Conservation (phyloP, 148 eudicot genomes). For the Limonium bicolor region DNA sequence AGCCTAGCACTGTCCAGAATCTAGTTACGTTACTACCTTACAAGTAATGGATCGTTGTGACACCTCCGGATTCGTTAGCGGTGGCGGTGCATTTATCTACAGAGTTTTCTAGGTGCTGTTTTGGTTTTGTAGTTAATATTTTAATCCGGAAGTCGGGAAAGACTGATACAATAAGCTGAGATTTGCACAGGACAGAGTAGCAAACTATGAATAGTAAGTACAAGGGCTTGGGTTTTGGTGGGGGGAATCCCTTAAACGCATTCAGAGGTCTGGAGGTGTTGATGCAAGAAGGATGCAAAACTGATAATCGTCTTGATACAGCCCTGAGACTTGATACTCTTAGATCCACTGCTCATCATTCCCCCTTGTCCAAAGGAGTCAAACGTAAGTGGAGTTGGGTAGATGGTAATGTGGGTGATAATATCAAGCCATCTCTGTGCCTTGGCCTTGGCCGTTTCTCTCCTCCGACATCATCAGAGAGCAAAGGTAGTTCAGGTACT, state of each 20-base stretch:
- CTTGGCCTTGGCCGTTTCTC: slow-evolving; percentile 27
- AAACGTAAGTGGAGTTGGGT: slow-evolving; percentile 53
- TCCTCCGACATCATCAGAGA: slow-evolving; percentile 70
- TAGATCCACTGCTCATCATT: slow-evolving; percentile 24
- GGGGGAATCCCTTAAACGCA: slow-evolving; percentile 20
- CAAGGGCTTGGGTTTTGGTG: slow-evolving; percentile 21
- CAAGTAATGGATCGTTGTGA: slow-evolving; percentile 96
- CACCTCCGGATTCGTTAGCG: slow-evolving; percentile 97
- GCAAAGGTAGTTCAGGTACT: slow-evolving; percentile 82
- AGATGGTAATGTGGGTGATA: slow-evolving; percentile 17
- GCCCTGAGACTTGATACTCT: slow-evolving; percentile 39
- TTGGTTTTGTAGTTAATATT: slow-evolving; percentile 28
- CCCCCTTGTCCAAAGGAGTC: slow-evolving; percentile 35
- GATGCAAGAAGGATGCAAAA: slow-evolving; percentile 21
- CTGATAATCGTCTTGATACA: slow-evolving; percentile 39
- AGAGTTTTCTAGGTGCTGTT: slow-evolving; percentile 35
- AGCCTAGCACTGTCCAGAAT: too few relatives aligned
- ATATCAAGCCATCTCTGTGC: slow-evolving; percentile 23
- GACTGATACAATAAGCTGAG: slow-evolving; percentile 43
- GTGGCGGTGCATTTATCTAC: slow-evolving; percentile 41
- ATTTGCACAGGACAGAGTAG: slow-evolving; percentile 20
- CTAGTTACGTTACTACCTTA: too few relatives aligned
- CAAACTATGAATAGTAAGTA: slow-evolving; percentile 46
- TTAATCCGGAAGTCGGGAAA: slow-evolving; percentile 68
- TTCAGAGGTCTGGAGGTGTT: slow-evolving; percentile 38